Evolutionary conservation across 345 rosid species (phyloP), one percentile per base, ranked within the genome.

Genomic region (Corchorus capsularis): DNA sequence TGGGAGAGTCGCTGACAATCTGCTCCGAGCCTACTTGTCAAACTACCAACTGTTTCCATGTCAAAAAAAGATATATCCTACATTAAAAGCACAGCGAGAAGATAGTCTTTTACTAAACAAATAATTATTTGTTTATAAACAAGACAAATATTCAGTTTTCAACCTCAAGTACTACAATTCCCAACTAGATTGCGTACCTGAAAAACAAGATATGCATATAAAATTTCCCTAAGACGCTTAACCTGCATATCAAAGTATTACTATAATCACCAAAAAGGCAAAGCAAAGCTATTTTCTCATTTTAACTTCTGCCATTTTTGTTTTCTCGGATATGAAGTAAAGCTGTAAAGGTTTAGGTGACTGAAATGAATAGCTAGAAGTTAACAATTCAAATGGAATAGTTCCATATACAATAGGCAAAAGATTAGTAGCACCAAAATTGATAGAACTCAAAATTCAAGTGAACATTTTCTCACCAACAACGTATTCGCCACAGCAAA

Each of bases 11-110:
- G 79, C 61, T 85, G 90, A 75, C 92, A 89, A 78, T 89, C 92
- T 74, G 86, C 79, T 55, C 90, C 86, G 4, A 89, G 84, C 79
- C 92, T 82, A 77, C 89, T 89, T 13, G 88, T 89, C 84, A 86
- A 78, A 71, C 57, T 77, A 75, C 92, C 92, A 62, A 82, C 86
- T 27, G 86, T 64, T 82, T 83, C 85, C 62, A 45, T 39, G 61
- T 89, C 87, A 63, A 86, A 89, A 78, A 89, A 89, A 15, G 78
- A 37, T 70, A 86, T 69, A 63, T 89, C 86, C 90, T 89, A 79
- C 71, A 77, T 67, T 75, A 79, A 71, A 78, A 37, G 52, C 46
- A 15, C 71, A 34, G 39, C 52, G 47, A 68, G 72, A 67, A 75
- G 4, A 54, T 10, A 67, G 56, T 56, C 55, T 55, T 78, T 34